Base-by-base conservation (phyloP, 2,329 filamentous ascomycete genomes). In the Trichoderma afroharzianum region DNA sequence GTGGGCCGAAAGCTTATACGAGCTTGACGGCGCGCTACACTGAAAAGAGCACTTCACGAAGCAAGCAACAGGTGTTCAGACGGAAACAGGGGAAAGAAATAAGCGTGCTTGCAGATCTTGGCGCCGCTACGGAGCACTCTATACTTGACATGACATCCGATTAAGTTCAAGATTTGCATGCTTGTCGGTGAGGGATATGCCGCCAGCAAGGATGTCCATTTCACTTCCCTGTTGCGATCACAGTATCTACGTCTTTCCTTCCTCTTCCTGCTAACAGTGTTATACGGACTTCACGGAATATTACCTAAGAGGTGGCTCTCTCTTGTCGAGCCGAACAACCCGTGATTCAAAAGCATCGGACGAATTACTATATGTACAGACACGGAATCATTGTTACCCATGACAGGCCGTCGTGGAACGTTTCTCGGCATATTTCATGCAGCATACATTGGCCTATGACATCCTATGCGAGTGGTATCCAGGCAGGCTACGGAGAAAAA, bases 31-130 rank as follows among this genome's bases (percentile, higher is more conserved):
- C 15, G 30, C 53, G 33, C 50, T 57, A 43, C 50, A 30, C 63
- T 39, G 6, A 58, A 57, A 57, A 30, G 50, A 33, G 63, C 11
- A 12, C 4, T 12, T 15, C 12, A 21, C 8, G 2, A 15, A 12
- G 39, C 43, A 39, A 39, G 36, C 15, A 39, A 39, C 36, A 39
- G 36, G 36, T 39, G 15, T 39, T n/a, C 18, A 15, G 21, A 66
- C 12, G 33, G 9, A 28, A 28, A 21, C 24, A 43, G 24, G 32
- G 63, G 32, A 30, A 1, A 57, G 6, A 67, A 67, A 30, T 26
- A 39, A 58, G 53, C 64, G 43, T 68, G 33, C 47, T 36, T 21
- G 50, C 50, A 58, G 64, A 58, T 58, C 64, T 68, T 43, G 64
- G 50, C 53, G 33, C 64, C 53, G 18, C 64, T 68, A 68, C 36